Evolutionary conservation across 371 early-diverging fungal genomes (phyloP), one percentile per base, ranked within the genome.

Genomic region (Sporodiniella umbellata): DNA sequence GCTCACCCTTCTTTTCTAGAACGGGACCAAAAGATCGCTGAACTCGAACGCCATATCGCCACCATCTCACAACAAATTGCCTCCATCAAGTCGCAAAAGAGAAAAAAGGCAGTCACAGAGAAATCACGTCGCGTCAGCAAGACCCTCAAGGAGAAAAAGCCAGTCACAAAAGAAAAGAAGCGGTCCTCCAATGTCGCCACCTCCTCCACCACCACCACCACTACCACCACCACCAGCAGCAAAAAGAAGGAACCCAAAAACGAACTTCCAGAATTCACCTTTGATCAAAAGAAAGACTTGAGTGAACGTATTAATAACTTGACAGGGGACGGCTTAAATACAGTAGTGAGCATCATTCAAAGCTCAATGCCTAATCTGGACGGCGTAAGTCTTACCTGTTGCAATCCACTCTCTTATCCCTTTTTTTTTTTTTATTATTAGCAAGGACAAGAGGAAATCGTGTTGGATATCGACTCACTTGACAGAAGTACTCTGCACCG

Each of bases 381-480:
- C 53, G 85, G 83, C 18, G 82, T 79, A 74, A 72, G 73, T 70
- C 15, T 1, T 31, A 28, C n/a, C n/a, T n/a, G n/a, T n/a, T n/a
- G n/a, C n/a, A n/a, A n/a, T n/a, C n/a, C n/a, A n/a, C n/a, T n/a
- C n/a, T n/a, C n/a, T n/a, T n/a, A n/a, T n/a, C n/a, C n/a, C n/a
- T n/a, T n/a, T n/a, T n/a, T n/a, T n/a, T n/a, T n/a, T n/a, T n/a
- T n/a, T n/a, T n/a, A n/a, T n/a, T n/a, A n/a, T n/a, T 56, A 78
- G 76, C 76, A 67, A 42, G 92, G 87, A 11, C 79, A 89, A 55
- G 94, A 92, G 23, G 95, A 94, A 65, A 92, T 96, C 54, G 97
- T 95, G 57, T 78, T 98, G 47, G 98, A 98, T 58, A 95, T 98
- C 60, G 95, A 95, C 56, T 73, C 91, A 0, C 72, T 98, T 38